Evolutionary conservation across 2,329 filamentous ascomycete genomes (phyloP).

Genomic region (Aspergillus candidus): DNA sequence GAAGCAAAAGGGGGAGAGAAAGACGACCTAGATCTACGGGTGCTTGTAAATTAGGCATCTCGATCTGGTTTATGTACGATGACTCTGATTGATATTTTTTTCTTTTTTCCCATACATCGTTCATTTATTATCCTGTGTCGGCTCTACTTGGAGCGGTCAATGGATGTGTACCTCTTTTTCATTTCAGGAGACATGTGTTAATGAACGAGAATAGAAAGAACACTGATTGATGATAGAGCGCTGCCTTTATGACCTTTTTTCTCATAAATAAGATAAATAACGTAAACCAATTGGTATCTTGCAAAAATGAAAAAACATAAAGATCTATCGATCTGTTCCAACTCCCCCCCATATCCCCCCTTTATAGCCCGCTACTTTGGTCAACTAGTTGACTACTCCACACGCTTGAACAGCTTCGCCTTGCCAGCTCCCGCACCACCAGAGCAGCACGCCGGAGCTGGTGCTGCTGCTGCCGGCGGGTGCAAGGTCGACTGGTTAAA

Average conservation of each 20-base stretch:
- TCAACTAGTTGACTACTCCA: conserved; percentile 15
- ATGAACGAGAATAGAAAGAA: conserved; percentile 13
- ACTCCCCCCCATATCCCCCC: no score
- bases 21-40: background rate
- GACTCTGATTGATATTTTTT: conserved; percentile 11
- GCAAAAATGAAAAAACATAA: no score
- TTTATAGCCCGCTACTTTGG: background rate
- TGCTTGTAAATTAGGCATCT: background rate
- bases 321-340: no score
- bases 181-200: conserved; percentile 15
- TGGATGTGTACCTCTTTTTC: conserved; percentile 7
- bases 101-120: conserved; percentile 1
- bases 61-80: conserved; percentile 15
- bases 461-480: conserved; percentile 10
- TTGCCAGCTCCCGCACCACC: conserved; percentile 15
- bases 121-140: no score
- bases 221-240: conserved; percentile 5
- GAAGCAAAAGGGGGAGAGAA: background rate
- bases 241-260: no score
- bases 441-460: conserved; percentile 15
- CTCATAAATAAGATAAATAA: no score
- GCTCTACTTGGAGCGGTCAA: background rate
- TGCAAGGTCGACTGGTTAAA: conserved; percentile 40
- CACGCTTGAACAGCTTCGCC: conserved; percentile 28
- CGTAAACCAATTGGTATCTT: no score